Evolutionary conservation across 495 filamentous ascomycete species (phyloP), one percentile per base, ranked within the genome.

Genomic region (Hyaloscypha bicolor): DNA sequence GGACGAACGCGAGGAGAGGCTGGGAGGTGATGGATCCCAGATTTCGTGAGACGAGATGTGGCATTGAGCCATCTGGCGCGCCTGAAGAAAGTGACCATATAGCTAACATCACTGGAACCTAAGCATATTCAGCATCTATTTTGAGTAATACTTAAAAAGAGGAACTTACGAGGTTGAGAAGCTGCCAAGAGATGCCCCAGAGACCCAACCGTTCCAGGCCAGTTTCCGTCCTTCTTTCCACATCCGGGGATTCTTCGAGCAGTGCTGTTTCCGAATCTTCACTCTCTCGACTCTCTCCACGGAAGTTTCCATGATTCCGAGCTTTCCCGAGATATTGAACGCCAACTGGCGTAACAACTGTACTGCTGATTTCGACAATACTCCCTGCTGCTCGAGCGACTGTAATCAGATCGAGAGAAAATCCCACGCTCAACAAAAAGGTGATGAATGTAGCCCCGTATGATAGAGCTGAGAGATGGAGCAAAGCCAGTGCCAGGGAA

Each of bases 381-480:
- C 85, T 84, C 2, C 84, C 82, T 9, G 80, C 80, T 12, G 83
- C 81, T 29, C 86, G 74, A 68, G 84, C 83, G 19, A 79, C 63
- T 16, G 84, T 87, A 57, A 89, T 82, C 16, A 81, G 72, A 33
- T 84, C 75, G 1, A 85, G 72, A 9, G 75, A 85, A 67, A 85
- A 87, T 5, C 86, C 85, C 11, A 79, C 79, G 42, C 80, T 78
- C 6, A 90, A 76, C 5, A 90, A 78, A 65, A 85, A 89, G 0
- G 86, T 87, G 63, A 87, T 77, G 83, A 90, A 87, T 55, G 85
- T 86, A 5, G 82, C 79, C 0, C 80, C 79, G 61, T 88, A 90
- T 9, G 80, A 79, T 6, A 90, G 79, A 0, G 87, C 86, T 0
- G 87, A 88, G 21, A 90, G 73, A 66, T 89, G 88, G 6, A 88